Evolutionary conservation across 1,284 basidiomycete species (phyloP), one percentile per base, ranked within the genome.

Genomic region (Xerocomus nothofagi): DNA sequence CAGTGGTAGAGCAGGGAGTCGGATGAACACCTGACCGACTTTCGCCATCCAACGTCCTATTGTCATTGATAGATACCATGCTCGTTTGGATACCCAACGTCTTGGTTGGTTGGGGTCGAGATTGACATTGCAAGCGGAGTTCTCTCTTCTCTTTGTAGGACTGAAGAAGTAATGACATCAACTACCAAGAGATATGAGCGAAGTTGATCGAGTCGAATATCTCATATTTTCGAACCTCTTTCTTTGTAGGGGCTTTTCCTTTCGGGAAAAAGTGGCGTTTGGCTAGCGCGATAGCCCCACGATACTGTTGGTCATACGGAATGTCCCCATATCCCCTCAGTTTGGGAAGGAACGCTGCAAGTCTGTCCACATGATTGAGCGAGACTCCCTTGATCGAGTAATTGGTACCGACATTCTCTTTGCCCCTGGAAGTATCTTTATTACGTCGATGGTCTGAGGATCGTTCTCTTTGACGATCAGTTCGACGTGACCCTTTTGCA

Each of bases 321-420:
- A 65, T 52, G 27, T 68, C 51, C 9, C 64, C 65, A 15, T 65
- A 68, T 31, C 63, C 63, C 39, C 63, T 60, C 27, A 64, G 29
- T 34, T 67, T 68, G 2, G 65, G 65, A 42, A 64, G 62, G 39
- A 64, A 66, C 14, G 60, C 44, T 15, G 61, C 54, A n/a, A 68
- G 60, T 49, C 62, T 64, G 33, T 49, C n/a, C 30, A 41, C 12
- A 14, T 3, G 24, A n/a, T 33, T 60, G 27, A 59, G 44, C 21
- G 0, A 38, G 34, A n/a, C n/a, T 27, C 17, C 15, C 6, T n/a
- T 17, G 9, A 33, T 24, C 11, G 26, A 17, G 41, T 20, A 41
- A 4, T 32, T 11, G 2, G 23, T n/a, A 61, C 60, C 20, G 6
- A 68, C 62, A 43, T 57, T 48, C 45, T 57, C 55, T 50, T 63